Evolutionary conservation across 192 early-diverging fungal genomes (phyloP).

Genomic region (Geosiphon pyriformis): DNA sequence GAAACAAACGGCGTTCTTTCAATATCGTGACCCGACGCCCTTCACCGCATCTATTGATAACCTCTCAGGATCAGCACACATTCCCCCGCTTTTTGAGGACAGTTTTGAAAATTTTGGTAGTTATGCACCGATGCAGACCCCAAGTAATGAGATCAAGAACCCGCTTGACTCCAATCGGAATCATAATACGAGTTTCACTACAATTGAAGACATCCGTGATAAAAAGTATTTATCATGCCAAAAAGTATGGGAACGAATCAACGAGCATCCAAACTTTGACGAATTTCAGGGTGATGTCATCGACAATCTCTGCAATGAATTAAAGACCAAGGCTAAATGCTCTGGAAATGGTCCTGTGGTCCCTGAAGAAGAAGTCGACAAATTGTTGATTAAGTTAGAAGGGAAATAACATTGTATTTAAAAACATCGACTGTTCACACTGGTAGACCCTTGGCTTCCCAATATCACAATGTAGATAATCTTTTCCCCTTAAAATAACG

Average conservation of each 20-base stretch:
- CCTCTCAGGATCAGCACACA: slow-evolving; percentile 2
- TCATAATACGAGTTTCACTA: background rate
- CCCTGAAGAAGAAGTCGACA: slow-evolving; percentile 35
- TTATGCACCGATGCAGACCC: slow-evolving; percentile 22
- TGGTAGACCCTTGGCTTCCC: no score
- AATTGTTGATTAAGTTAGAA: slow-evolving; percentile 16
- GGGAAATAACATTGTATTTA: slow-evolving; percentile 17
- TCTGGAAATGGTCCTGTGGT: slow-evolving; percentile 55
- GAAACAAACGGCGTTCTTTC: background rate
- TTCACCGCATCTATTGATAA: slow-evolving; percentile 20
- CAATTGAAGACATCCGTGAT: slow-evolving; percentile 12
- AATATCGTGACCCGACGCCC: slow-evolving; percentile 22
- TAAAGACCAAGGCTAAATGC: slow-evolving; percentile 52
- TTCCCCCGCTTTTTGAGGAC: slow-evolving; percentile 20
- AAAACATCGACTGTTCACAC: no score
- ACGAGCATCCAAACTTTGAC: slow-evolving; percentile 54
- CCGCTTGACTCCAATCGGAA: background rate
- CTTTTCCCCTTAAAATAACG: no score
- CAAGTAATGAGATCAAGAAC: slow-evolving; percentile 3
- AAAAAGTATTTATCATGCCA: slow-evolving; percentile 24
- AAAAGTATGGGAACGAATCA: slow-evolving; percentile 51
- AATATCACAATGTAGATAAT: no score
- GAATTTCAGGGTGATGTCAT: slow-evolving; percentile 50
- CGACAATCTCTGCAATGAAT: slow-evolving; percentile 39
- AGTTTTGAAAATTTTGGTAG: slow-evolving; percentile 17